Conservation (phyloP, 805 yeast species). For the Candida oleophila region DNA sequence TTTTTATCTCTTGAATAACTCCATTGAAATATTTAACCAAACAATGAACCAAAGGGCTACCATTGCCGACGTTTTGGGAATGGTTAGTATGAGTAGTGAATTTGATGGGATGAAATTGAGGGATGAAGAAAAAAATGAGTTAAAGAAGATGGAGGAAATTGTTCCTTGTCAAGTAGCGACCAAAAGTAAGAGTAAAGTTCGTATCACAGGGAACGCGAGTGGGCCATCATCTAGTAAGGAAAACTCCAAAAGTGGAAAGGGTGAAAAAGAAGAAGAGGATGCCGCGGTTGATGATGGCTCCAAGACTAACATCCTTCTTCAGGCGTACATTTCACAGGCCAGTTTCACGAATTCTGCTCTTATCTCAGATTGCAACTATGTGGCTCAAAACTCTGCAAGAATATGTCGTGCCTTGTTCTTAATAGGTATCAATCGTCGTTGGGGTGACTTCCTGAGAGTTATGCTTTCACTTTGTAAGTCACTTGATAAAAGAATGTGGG, state of each 20-base stretch:
- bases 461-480: conserved; percentile 83
- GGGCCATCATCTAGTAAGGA: conserved; percentile 34
- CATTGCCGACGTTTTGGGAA: conserved; percentile 86
- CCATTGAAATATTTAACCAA: conserved; percentile 86
- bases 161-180: conserved; percentile 72
- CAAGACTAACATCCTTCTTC: conserved; percentile 83
- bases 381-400: conserved; percentile 93
- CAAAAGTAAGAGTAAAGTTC: not conserved
- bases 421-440: conserved; percentile 81
- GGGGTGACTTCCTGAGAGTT: conserved; percentile 81
- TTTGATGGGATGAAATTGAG: conserved; percentile 87
- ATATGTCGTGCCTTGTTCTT: conserved; percentile 88
- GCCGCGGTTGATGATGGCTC: conserved; percentile 74
- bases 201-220: not conserved
- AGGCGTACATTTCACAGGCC: conserved; percentile 81
- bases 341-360: conserved; percentile 75
- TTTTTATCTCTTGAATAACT: conserved; percentile 79
- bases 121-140: conserved; percentile 81
- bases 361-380: conserved; percentile 83
- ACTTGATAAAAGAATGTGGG: conserved; percentile 81
- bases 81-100: conserved; percentile 90
- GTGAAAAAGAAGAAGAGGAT: conserved; percentile 78
- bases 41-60: conserved; percentile 81
- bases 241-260: conserved; percentile 81
- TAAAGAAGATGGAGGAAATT: conserved; percentile 56